Base-by-base conservation (phyloP, 257 asterid genomes). In the Handroanthus guayacan region DNA sequence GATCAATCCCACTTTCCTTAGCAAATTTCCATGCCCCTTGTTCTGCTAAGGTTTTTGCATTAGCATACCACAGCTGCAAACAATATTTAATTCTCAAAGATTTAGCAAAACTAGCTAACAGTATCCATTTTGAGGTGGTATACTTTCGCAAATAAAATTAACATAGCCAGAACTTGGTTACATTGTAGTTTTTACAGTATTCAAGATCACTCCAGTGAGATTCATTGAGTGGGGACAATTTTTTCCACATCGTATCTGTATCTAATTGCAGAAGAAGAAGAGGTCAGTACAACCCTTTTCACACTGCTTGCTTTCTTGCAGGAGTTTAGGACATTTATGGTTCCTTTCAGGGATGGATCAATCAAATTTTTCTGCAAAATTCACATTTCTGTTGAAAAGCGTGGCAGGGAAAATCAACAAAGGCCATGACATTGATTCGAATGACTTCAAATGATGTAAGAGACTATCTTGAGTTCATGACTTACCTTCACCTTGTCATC, bases 51-150 rank as follows among this genome's bases (percentile, higher is more conserved):
- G 99, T 92, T 82, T 94, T 94, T 39, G 98, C 96, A 76, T 88
- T 92, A 58, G 95, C 91, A 86, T 94, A 92, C 99, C 97, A 94
- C 62, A 94, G 80, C 99, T 94, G 90, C 88, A 84, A 72, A 71
- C 52, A 11, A 75, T n/a, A 71, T 43, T 13, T 54, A 47, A 13
- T 65, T 11, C 34, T n/a, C 20, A 56, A 2, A 6, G 36, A 5
- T 73, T 47, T 55, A 10, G 36, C 9, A 54, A 65, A n/a, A 50
- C 2, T n/a, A 65, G 16, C 3, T 60, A 14, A 58, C 7, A 3
- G 34, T 9, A 20, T 39, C 31, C 14, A 38, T 11, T 13, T 25
- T 25, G 31, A 25, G 31, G 31, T 25, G 1, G 8, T 13, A 3
- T 54, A 3, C 8, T 10, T 54, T 16, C 2, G 4, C 5, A 13